phyloP scores from a whole-genome alignment of 768 basidiomycete species.

The Pulveroboletus ravenelii region DNA sequence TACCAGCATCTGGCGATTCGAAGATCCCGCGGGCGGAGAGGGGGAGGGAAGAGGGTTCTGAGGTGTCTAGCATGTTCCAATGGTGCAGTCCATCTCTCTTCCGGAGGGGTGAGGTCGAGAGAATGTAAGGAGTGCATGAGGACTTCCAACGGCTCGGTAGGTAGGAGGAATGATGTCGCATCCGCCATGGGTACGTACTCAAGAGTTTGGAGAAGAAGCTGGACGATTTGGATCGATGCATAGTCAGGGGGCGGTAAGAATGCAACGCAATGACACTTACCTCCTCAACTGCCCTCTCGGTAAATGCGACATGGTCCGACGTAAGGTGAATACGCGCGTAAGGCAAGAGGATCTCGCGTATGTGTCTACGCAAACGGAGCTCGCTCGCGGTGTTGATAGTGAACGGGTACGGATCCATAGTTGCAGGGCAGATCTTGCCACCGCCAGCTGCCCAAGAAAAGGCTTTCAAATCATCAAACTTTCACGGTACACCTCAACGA shows the following conservation, averaged over 20 bases:
- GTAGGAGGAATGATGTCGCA: constrained; percentile 46
- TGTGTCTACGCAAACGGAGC: constrained; percentile 37
- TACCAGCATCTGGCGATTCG: constrained; percentile 37
- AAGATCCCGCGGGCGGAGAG: constrained; percentile 18
- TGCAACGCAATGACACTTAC: constrained; percentile 24
- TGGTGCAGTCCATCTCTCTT: constrained; percentile 40
- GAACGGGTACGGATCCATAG: constrained; percentile 17
- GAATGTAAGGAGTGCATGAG: constrained; percentile 36
- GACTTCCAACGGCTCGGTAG: constrained; percentile 50
- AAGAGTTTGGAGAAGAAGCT: constrained; percentile 41
- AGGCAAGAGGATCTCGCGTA: constrained; percentile 49
- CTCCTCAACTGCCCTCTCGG: constrained; percentile 44
- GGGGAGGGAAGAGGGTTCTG: constrained; percentile 14
- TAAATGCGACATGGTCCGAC: constrained; percentile 51
- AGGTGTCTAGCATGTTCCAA: constrained; percentile 19
- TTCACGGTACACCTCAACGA: not conserved
- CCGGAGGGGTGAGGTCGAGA: constrained; percentile 33
- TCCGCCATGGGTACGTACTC: constrained; percentile 45
- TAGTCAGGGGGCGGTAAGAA: not conserved
- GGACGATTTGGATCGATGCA: constrained; percentile 12
- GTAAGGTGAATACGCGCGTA: constrained; percentile 54
- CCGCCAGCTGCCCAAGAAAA: not conserved
- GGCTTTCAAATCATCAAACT: not conserved
- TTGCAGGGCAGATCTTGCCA: not conserved
- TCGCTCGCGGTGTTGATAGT: constrained; percentile 17